Evolutionary conservation across 177 flowering plant species (phyloP).

Genomic region (Telopea speciosissima): DNA sequence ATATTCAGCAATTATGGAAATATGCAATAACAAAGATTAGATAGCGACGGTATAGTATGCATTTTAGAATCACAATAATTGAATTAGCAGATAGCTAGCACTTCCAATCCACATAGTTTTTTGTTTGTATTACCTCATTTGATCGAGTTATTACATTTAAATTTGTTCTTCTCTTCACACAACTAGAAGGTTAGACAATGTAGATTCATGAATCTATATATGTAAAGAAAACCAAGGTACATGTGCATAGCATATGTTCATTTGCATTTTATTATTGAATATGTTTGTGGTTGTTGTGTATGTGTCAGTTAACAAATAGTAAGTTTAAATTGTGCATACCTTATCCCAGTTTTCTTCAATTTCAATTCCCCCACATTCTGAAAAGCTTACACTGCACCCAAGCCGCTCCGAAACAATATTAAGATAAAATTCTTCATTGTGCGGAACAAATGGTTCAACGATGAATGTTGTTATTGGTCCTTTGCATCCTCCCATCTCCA

Average conservation of each 20-base stretch:
- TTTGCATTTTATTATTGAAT: neutral
- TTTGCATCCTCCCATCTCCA: constrained; percentile 72
- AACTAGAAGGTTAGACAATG: neutral
- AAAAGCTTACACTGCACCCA: constrained; percentile 69
- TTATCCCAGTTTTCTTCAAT: constrained; percentile 85
- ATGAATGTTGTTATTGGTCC: constrained; percentile 80
- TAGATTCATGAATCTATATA: neutral
- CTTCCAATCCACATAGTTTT: neutral
- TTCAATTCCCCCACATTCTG: constrained; percentile 81
- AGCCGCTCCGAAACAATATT: constrained; percentile 72
- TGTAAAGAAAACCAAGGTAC: neutral
- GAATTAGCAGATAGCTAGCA: constrained; percentile 3
- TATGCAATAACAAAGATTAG: neutral
- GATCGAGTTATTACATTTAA: neutral
- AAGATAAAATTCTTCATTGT: constrained; percentile 64
- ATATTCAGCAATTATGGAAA: neutral
- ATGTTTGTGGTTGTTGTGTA: neutral
- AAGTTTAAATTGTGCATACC: constrained; percentile 26
- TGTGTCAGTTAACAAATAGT: neutral
- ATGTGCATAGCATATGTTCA: neutral
- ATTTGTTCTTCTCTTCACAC: neutral
- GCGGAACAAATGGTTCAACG: constrained; percentile 76
- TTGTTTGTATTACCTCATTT: neutral
- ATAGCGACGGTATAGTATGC: too few species aligned
- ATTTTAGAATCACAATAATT: neutral